These are phyloP conservation scores for Trapa incisa DNA, from an alignment of 345 rosid genomes.

Conservation along the genomic window DNA sequence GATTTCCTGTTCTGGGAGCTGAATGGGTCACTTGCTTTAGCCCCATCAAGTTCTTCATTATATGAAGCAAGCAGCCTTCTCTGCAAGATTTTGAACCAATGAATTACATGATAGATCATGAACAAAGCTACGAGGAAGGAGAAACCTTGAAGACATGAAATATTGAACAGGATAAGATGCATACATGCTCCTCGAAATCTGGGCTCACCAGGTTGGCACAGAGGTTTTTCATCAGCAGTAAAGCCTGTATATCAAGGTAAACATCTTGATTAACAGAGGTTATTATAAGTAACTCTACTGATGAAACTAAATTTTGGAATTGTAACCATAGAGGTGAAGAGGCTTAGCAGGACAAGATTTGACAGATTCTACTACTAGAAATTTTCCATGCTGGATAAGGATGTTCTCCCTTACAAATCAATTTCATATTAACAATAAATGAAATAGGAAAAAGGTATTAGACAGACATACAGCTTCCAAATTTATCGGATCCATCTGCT, in stretches of 20 bases:
- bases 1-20: slow-evolving; percentile 13
- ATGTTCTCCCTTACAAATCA: no score
- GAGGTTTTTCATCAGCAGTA: slow-evolving; percentile 74
- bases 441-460: background rate
- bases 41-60: slow-evolving; percentile 12
- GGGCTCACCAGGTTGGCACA: slow-evolving; percentile 58
- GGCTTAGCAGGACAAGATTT: no score
- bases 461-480: slow-evolving; percentile 53
- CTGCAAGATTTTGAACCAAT: slow-evolving; percentile 17
- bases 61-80: slow-evolving; percentile 27
- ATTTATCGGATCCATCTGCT: slow-evolving; percentile 82
- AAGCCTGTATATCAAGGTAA: slow-evolving; percentile 25
- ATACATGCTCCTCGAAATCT: slow-evolving; percentile 70
- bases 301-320: no score
- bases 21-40: slow-evolving; percentile 10
- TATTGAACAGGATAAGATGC: slow-evolving; percentile 9
- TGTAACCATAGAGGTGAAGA: no score
- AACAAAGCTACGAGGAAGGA: background rate
- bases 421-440: background rate
- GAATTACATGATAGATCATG: background rate
- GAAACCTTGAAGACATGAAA: background rate
- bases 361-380: no score
- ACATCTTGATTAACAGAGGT: background rate
- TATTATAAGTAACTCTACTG: background rate
- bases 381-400: no score